phyloP scores from a whole-genome alignment of 2,329 filamentous ascomycete species.

The Metarhizium humberi region DNA sequence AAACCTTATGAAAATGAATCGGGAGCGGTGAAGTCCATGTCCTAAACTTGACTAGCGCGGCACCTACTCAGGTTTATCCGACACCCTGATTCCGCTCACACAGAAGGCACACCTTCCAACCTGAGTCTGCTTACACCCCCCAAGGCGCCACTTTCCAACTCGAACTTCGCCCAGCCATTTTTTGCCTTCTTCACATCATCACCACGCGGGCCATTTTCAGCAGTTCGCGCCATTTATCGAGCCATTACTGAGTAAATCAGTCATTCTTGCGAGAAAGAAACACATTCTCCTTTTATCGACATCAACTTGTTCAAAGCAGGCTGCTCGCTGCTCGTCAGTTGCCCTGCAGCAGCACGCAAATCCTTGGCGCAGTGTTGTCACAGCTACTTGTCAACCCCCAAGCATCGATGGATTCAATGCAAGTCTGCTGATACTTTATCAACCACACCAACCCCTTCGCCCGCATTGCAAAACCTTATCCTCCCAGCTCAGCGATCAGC shows the following conservation, averaged over 20 bases:
- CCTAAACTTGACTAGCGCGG: neutral
- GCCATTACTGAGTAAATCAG: neutral
- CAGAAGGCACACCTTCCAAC: neutral
- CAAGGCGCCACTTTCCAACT: slow-evolving; percentile 3
- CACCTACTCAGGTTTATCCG: neutral
- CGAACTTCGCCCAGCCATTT: slow-evolving; percentile 3
- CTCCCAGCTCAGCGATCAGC: neutral
- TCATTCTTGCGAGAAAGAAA: neutral
- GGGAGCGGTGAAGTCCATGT: neutral
- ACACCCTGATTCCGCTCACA: neutral
- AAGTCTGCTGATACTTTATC: neutral
- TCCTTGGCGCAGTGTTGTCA: neutral
- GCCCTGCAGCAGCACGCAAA: neutral
- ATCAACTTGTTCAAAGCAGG: neutral
- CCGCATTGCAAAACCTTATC: neutral
- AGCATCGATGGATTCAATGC: neutral
- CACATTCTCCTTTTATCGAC: neutral
- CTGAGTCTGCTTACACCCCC: neutral
- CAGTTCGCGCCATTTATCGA: neutral
- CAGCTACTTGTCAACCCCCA: neutral
- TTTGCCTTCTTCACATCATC: slow-evolving; percentile 1
- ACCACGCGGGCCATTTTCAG: neutral
- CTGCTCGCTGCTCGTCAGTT: neutral
- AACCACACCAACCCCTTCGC: neutral
- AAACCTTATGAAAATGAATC: too few species aligned